Evolutionary conservation across 768 basidiomycete species (phyloP).

Genomic region (Asterophora lycoperdoides): DNA sequence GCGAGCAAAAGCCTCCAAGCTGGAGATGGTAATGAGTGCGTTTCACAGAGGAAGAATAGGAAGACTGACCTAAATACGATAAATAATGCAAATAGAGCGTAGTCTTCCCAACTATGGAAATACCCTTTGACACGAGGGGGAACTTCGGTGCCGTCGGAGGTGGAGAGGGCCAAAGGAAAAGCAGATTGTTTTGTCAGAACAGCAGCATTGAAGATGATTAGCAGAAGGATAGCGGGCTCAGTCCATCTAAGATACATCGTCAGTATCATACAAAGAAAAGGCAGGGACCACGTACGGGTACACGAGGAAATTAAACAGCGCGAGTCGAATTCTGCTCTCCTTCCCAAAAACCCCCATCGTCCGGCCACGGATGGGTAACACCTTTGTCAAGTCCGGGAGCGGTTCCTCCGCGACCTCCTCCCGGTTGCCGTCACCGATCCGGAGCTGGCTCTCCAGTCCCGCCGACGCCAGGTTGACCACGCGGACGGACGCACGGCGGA

Average conservation of each 20-base stretch:
- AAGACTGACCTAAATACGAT: conserved; percentile 74
- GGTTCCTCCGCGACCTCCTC: conserved; percentile 31
- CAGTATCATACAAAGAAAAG: conserved; percentile 3
- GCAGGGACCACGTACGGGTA: conserved; percentile 53
- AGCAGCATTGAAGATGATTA: conserved; percentile 82
- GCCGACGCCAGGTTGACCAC: conserved; percentile 76
- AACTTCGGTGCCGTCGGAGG: conserved; percentile 34
- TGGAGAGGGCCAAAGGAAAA: conserved; percentile 51
- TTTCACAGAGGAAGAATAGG: not conserved
- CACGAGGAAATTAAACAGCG: conserved; percentile 64
- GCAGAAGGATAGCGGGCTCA: conserved; percentile 76
- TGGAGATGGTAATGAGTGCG: conserved; percentile 25
- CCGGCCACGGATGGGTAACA: conserved; percentile 62
- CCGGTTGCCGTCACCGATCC: conserved; percentile 44
- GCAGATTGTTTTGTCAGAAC: conserved; percentile 80
- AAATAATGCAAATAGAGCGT: conserved; percentile 79
- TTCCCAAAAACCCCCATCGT: conserved; percentile 78
- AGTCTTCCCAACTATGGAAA: conserved; percentile 90
- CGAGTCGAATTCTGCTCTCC: conserved; percentile 55
- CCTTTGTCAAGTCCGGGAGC: conserved; percentile 39
- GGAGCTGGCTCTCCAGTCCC: conserved; percentile 56
- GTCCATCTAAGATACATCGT: conserved; percentile 55
- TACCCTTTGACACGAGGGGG: conserved; percentile 56
- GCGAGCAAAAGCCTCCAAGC: conserved; percentile 81
- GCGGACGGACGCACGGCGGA: conserved; percentile 65